These are phyloP conservation scores for Sporothrix sp. DNA, from an alignment of 2,329 filamentous ascomycete genomes.

Conservation along the genomic window DNA sequence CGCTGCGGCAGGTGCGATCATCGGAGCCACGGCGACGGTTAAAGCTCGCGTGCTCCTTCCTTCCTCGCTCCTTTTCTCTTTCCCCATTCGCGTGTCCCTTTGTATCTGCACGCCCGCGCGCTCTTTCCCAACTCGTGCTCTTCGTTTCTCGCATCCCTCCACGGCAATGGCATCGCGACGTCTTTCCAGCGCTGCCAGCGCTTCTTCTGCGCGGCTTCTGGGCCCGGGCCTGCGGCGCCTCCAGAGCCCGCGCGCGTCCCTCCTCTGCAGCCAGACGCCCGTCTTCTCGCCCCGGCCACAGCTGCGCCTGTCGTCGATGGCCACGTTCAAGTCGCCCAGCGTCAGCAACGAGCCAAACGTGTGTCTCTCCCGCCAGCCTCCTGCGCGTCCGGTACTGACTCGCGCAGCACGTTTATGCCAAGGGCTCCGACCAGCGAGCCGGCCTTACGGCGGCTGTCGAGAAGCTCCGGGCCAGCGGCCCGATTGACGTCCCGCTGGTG, in stretches of 20 bases:
- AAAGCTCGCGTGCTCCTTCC: too few species aligned
- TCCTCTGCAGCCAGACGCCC: neutral
- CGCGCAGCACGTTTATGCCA: constrained; percentile 73
- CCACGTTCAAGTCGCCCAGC: constrained; percentile 77
- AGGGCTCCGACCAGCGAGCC: constrained; percentile 69
- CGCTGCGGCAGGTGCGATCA: neutral
- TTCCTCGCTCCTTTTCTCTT: too few species aligned
- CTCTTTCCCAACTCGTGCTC: neutral
- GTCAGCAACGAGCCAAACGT: constrained; percentile 95
- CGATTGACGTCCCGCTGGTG: constrained; percentile 71
- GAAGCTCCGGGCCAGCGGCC: constrained; percentile 55
- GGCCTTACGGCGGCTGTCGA: constrained; percentile 67
- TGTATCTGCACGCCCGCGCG: too few species aligned
- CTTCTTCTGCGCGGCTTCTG: constrained; percentile 11
- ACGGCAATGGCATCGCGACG: neutral
- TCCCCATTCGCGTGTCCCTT: too few species aligned
- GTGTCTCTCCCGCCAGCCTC: constrained; percentile 29
- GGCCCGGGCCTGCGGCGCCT: constrained; percentile 7
- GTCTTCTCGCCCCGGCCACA: constrained; percentile 12
- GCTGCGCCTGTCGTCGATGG: constrained; percentile 48
- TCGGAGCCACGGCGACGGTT: too few species aligned
- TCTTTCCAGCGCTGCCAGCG: neutral
- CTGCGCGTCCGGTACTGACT: neutral
- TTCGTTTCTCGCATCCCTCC: neutral
- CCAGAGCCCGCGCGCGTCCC: neutral